phyloP scores from a whole-genome alignment of 2,329 filamentous ascomycete genomes.

The Dendrostoma leiphaemia region DNA sequence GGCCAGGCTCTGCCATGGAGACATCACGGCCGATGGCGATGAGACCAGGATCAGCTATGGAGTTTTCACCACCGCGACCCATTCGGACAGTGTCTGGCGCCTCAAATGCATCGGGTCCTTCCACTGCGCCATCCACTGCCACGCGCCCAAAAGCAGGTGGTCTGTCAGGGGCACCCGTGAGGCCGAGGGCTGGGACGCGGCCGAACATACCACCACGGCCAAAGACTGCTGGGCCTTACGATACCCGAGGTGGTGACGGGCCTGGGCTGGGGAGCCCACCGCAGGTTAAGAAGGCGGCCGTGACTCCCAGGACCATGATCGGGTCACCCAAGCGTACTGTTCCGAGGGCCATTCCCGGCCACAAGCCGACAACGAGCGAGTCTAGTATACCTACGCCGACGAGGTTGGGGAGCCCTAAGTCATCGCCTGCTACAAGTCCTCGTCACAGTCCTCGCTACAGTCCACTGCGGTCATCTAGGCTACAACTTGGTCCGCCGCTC shows the following conservation, averaged over 20 bases:
- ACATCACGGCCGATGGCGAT: conserved; percentile 49
- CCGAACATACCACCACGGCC: conserved; percentile 59
- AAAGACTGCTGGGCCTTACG: conserved; percentile 65
- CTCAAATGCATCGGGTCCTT: conserved; percentile 31
- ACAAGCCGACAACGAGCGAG: conserved; percentile 50
- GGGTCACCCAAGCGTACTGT: conserved; percentile 52
- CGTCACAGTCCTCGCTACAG: background rate
- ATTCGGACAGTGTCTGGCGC: conserved; percentile 36
- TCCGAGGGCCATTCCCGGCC: conserved; percentile 45
- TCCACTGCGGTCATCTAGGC: conserved; percentile 17
- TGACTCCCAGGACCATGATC: conserved; percentile 49
- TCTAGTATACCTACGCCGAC: conserved; percentile 47
- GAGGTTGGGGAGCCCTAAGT: conserved; percentile 31
- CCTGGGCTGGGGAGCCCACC: conserved; percentile 11
- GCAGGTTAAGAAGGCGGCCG: conserved; percentile 40
- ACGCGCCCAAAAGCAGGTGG: conserved; percentile 43
- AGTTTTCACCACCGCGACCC: conserved; percentile 52
- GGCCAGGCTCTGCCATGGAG: conserved; percentile 42
- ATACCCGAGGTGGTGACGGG: conserved; percentile 42
- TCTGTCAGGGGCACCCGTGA: conserved; percentile 63
- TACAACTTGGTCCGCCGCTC: conserved; percentile 12
- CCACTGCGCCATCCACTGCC: conserved; percentile 29
- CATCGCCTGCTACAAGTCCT: conserved; percentile 36
- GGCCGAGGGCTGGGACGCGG: conserved; percentile 52
- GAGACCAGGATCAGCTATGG: conserved; percentile 64